Evolutionary conservation across 805 yeast genomes (phyloP), one percentile per base, ranked within the genome.

Genomic region (Ascoidea tarda): DNA sequence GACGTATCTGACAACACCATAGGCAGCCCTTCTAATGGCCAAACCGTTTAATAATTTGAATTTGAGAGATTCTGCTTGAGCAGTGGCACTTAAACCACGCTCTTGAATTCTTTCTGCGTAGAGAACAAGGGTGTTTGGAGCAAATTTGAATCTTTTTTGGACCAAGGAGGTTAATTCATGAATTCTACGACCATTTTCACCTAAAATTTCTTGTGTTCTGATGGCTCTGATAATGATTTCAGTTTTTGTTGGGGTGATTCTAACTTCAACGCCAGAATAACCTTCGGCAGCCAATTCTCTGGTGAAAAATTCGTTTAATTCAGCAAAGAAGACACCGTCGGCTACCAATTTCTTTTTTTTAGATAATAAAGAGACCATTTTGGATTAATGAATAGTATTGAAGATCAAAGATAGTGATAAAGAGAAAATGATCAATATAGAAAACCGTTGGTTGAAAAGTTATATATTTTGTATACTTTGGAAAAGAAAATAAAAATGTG

Each of bases 301-400:
- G 83, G 97, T 88, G 89, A 93, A 93, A 93, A 93, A 93, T 81
- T 93, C 99, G 84, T 93, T 93, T 72, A 93, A 80, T 81, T 93
- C 99, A 76, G 99, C 99, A 95, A 84, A 93, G 84, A 93, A 88
- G 70, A 93, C 99, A 87, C 99, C 99, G 83, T 93, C 99, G 77
- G 96, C 96, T 73, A 93, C 98, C 72, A 90, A 86, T 90, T 90
- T 90, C 87, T 97, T 90, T 81, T 88, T 91, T 81, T 88, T 87
- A 71, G 98, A 91, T 75, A 90, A 85, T 70, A 77, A 71, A 55
- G 71, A 72, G 59, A 66, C 70, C 70, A 67, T 67, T 59, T 57
- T 62, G 54, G 33, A 28, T 12, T 10, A n/a, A 5, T 31, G 4
- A 33, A 28, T 6, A 32, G 16, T 12, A 28, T 31, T 33, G 16